Conservation (phyloP, 2,329 filamentous ascomycete species). For the Harringtonia aguacate region DNA sequence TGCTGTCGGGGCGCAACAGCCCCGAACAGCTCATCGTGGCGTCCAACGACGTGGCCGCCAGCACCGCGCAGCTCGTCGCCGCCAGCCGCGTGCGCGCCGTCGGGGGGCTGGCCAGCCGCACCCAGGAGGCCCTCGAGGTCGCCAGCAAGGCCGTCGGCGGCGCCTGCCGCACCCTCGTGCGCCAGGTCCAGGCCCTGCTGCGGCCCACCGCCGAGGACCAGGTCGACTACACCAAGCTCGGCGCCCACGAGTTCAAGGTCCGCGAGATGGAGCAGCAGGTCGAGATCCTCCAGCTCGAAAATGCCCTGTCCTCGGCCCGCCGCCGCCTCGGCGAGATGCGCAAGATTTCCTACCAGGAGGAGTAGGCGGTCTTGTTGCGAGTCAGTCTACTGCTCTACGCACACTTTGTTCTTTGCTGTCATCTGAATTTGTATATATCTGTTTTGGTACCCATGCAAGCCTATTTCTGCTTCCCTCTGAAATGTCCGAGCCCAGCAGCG, state of each 20-base stretch:
- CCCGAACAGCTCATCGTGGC: slow-evolving; percentile 97
- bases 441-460: too few relatives aligned
- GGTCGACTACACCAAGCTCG: slow-evolving; percentile 80
- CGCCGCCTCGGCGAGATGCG: slow-evolving; percentile 91
- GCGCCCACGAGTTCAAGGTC: slow-evolving; percentile 95
- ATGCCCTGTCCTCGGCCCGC: slow-evolving; percentile 66
- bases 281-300: slow-evolving; percentile 93
- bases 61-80: slow-evolving; percentile 91
- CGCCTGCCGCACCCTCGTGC: slow-evolving; percentile 77
- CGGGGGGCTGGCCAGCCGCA: slow-evolving; percentile 86
- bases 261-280: slow-evolving; percentile 99
- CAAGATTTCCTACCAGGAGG: slow-evolving; percentile 88
- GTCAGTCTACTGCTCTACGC: too few relatives aligned
- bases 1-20: slow-evolving; percentile 82
- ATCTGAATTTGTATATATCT: too few relatives aligned
- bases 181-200: slow-evolving; percentile 92
- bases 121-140: slow-evolving; percentile 80
- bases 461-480: too few relatives aligned
- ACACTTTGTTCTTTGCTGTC: too few relatives aligned
- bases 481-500: too few relatives aligned
- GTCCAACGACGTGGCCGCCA: slow-evolving; percentile 92
- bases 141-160: slow-evolving; percentile 88
- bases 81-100: slow-evolving; percentile 86
- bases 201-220: slow-evolving; percentile 74
- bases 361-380: too few relatives aligned